Percentiles rank a stretch among this genome's conserved stretches.
phyloP scores from a whole-genome alignment of 2,329 filamentous ascomycete species.

The Aspergillus carbonarius region DNA sequence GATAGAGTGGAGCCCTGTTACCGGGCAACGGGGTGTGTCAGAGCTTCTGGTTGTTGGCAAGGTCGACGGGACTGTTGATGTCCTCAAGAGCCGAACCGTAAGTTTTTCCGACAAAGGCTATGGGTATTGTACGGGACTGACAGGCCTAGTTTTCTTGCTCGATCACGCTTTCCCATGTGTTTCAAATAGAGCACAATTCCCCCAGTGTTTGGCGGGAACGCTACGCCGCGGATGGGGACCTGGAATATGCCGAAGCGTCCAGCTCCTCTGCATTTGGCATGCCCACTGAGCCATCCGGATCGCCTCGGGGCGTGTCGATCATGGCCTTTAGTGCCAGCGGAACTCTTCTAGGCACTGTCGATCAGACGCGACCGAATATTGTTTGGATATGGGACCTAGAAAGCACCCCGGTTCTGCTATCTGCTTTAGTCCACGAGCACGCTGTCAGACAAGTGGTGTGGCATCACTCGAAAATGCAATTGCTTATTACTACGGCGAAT shows the following conservation, averaged over 20 bases:
- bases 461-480: constrained; percentile 37
- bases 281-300: constrained; percentile 29
- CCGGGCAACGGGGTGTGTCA: constrained; percentile 23
- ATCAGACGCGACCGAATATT: constrained; percentile 43
- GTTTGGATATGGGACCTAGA: constrained; percentile 47
- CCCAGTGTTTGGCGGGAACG: constrained; percentile 38
- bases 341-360: constrained; percentile 38
- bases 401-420: constrained; percentile 26
- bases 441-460: constrained; percentile 41
- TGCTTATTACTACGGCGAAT: constrained; percentile 41
- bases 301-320: constrained; percentile 37
- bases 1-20: constrained; percentile 54
- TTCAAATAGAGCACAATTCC: constrained; percentile 30
- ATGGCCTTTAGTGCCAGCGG: constrained; percentile 43
- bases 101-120: constrained; percentile 1
- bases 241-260: constrained; percentile 40
- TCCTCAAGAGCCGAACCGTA: constrained; percentile 47
- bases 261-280: constrained; percentile 37
- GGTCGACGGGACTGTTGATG: constrained; percentile 50
- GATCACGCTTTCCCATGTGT: constrained; percentile 35
- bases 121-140: constrained; percentile 5
- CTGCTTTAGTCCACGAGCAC: constrained; percentile 45
- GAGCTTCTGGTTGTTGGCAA: constrained; percentile 52
- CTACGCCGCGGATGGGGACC: constrained; percentile 27
- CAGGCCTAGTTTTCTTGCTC: constrained; percentile 33